phyloP scores from a whole-genome alignment of 2,329 filamentous ascomycete genomes.

The Teratosphaeria pseudoeucalypti region DNA sequence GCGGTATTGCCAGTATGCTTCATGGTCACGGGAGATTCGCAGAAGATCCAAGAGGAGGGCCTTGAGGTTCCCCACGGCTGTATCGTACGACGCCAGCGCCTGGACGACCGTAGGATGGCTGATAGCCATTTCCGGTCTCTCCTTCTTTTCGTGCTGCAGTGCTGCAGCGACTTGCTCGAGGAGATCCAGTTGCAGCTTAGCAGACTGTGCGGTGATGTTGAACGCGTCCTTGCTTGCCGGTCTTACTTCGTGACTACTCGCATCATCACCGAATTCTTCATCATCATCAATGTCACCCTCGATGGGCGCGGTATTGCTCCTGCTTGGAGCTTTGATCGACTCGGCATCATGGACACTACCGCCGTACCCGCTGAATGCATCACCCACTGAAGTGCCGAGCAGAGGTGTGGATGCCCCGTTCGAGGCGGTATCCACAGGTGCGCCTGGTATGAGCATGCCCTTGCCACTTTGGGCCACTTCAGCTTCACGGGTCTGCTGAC shows the following conservation, averaged over 20 bases:
- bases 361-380: conserved; percentile 49
- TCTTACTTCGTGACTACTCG: conserved; percentile 62
- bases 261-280: conserved; percentile 72
- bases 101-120: conserved; percentile 66
- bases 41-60: conserved; percentile 75
- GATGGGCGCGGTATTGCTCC: conserved; percentile 35
- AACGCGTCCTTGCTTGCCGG: conserved; percentile 82
- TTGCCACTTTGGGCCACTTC: conserved; percentile 13
- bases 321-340: conserved; percentile 33
- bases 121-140: conserved; percentile 61
- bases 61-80: conserved; percentile 77
- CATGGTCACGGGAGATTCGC: conserved; percentile 85
- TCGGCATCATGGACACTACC: conserved; percentile 47
- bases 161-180: conserved; percentile 78
- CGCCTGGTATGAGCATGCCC: conserved; percentile 27
- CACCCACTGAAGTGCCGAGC: conserved; percentile 39
- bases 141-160: conserved; percentile 58
- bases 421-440: conserved; percentile 38
- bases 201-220: conserved; percentile 93
- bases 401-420: conserved; percentile 29
- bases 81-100: conserved; percentile 76
- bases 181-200: conserved; percentile 83
- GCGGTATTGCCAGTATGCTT: conserved; percentile 94
- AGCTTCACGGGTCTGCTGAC: conserved; percentile 27
- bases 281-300: conserved; percentile 54